Evolutionary conservation across 139 green algal species (phyloP), one percentile per base, ranked within the genome.

Genomic region (Volvox africanus): DNA sequence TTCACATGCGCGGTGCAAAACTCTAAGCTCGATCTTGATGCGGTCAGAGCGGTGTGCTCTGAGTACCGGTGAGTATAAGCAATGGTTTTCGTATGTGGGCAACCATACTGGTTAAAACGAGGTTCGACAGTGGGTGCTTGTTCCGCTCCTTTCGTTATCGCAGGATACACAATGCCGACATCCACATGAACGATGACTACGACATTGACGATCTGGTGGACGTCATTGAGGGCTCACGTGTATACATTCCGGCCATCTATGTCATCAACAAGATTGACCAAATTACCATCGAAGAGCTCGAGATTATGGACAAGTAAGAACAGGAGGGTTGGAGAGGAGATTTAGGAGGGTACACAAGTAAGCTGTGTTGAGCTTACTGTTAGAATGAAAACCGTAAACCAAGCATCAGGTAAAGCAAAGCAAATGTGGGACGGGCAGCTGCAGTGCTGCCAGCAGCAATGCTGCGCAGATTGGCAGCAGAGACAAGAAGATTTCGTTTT

Each of bases 231-330:
- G 98, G 98, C 82, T 97, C 91, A 89, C 95, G 98, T 61, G 90
- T 99, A 20, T 99, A 99, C 95, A 95, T 99, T 24, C 98, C 98
- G 13, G 96, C 93, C 90, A 98, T 99, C 86, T 99, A 99, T 92
- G 98, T 97, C 0, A 94, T 99, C 89, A 99, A 99, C 96, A 99
- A 99, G 96, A 99, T 99, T 50, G 97, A 97, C 92, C 94, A 96
- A 90, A 94, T 99, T 92, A 98, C 96, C 16, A 93, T 99, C 37
- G 97, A 99, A 93, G 98, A 99, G 96, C 96, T 99, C 30, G 96
- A 99, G 28, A 82, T 98, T 20, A 96, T 96, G 93, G 93, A 95
- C 91, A 93, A 90, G 87, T 91, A 55, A 55, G 44, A 55, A 55
- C 44, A 9, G 44, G 44, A 5, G 44, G 44, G 44, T n/a, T 55